A percentile compares a stretch with the other conserved stretches of the same genome.
Evolutionary conservation across 345 rosid genomes (phyloP).

Genomic region (Aquilaria sinensis): DNA sequence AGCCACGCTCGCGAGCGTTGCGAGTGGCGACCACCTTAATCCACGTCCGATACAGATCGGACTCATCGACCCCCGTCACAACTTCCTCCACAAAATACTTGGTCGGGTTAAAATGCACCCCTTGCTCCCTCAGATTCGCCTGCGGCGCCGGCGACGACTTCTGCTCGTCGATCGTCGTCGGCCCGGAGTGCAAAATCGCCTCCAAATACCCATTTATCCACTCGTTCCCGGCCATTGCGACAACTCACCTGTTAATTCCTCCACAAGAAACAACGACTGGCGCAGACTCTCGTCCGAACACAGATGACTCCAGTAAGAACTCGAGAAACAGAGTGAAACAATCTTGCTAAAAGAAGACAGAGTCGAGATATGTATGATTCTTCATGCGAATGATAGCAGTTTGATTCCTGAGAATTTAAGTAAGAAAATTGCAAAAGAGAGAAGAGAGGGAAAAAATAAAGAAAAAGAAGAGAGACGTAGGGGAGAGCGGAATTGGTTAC

Average conservation of each 20-base stretch:
- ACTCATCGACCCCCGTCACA: conserved; percentile 86
- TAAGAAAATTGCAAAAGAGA: background rate
- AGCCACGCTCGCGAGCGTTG: conserved; percentile 86
- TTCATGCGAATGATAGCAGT: background rate
- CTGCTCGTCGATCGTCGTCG: conserved; percentile 53
- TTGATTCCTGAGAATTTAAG: background rate
- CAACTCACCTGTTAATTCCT: background rate
- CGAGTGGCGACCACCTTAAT: conserved; percentile 95
- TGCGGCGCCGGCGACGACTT: conserved; percentile 34
- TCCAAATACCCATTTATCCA: conserved; percentile 97
- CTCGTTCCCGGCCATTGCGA: conserved; percentile 81
- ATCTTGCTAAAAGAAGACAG: background rate
- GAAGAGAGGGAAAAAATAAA: background rate
- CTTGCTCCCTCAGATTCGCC: conserved; percentile 36
- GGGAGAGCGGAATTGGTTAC: background rate
- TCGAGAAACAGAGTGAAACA: background rate
- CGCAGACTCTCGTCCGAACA: too few species aligned
- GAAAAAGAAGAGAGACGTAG: background rate
- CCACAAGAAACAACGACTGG: too few species aligned
- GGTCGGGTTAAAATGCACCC: conserved; percentile 72
- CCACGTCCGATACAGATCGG: conserved; percentile 90
- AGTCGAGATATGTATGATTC: background rate
- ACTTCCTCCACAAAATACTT: conserved; percentile 95
- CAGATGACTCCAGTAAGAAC: too few species aligned
- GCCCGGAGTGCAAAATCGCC: conserved; percentile 66